Evolutionary conservation across 2,329 filamentous ascomycete genomes (phyloP), one percentile per base, ranked within the genome.

Genomic region (Aquanectria penicillioides): DNA sequence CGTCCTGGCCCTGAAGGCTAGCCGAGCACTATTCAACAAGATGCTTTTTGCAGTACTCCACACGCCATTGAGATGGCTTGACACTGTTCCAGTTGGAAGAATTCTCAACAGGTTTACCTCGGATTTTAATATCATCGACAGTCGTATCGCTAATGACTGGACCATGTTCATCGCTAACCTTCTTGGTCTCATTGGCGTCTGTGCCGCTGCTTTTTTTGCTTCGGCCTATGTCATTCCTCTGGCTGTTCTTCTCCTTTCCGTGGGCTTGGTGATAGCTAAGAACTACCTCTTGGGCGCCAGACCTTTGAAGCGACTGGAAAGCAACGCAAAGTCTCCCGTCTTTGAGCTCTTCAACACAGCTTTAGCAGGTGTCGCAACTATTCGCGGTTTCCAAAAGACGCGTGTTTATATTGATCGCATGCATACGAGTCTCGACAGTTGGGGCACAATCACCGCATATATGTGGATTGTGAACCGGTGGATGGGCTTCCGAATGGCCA

Each of bases 291-390:
- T 83, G n/a, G 90, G 85, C 1, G 90, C 91, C 0, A 82, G 92
- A 33, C 90, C 93, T 26, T 82, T 90, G 60, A 94, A 94, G 76
- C 83, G 92, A 5, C 82, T 94, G 1, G 91, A 94, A 73, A 92
- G 88, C 63, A 92, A 84, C 3, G 85, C 87, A 53, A 94, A 93
- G 74, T 91, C 88, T 0, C 92, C 92, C 0, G 87, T 94, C 1
- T 94, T 93, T 66, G 91, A 94, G 72, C 87, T 92, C 61, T 94
- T 94, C 67, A 89, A 88, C 10, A 87, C 89, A 1, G 86, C 89
- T 0, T 82, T 94, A 9, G 83, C 85, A 0, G 92, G 92, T 5
- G 85, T 95, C 15, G 81, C 86, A 2, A 94, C 91, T 0, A 92
- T 95, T 49, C 86, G 92, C 11, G 89, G 89, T 0, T 94, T 91